Conservation (phyloP, 1,139 yeast species). For the Suhomyces kunorum region DNA sequence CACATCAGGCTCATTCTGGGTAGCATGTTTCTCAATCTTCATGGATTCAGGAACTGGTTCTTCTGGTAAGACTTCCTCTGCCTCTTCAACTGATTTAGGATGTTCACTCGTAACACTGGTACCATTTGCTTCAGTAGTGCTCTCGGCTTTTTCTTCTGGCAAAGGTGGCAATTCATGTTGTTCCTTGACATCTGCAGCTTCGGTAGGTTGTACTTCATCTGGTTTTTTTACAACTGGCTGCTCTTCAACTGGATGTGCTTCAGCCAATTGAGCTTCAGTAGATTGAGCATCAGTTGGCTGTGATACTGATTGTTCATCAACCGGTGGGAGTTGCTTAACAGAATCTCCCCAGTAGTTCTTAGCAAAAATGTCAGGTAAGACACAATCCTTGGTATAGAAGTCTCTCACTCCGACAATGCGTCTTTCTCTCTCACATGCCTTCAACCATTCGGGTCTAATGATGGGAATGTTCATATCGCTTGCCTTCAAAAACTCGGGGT, state of each 20-base stretch:
- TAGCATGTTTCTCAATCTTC: slow-evolving; percentile 3
- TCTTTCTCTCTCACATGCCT: slow-evolving; percentile 89
- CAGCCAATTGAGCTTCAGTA: neutral
- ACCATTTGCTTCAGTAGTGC: neutral
- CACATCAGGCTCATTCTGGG: neutral
- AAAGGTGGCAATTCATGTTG: neutral
- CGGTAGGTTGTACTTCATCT: neutral
- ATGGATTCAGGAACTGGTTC: too few relatives aligned
- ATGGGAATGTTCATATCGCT: slow-evolving; percentile 87
- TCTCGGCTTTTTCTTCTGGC: neutral
- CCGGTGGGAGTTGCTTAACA: neutral
- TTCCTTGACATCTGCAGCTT: neutral
- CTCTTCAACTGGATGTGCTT: too few relatives aligned
- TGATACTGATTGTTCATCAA: too few relatives aligned
- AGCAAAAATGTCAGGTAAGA: slow-evolving; percentile 48
- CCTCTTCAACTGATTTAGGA: too few relatives aligned
- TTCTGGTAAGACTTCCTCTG: neutral
- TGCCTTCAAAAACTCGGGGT: slow-evolving; percentile 73
- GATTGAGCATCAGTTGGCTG: too few relatives aligned
- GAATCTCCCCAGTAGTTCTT: slow-evolving; percentile 40
- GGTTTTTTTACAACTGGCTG: too few relatives aligned
- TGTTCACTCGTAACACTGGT: too few relatives aligned
- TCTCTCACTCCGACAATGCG: slow-evolving; percentile 92
- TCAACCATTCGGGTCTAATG: slow-evolving; percentile 95
- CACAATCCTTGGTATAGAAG: slow-evolving; percentile 61